Base-by-base conservation (phyloP, 169 alveolate genomes). In the Neospora caninum region DNA sequence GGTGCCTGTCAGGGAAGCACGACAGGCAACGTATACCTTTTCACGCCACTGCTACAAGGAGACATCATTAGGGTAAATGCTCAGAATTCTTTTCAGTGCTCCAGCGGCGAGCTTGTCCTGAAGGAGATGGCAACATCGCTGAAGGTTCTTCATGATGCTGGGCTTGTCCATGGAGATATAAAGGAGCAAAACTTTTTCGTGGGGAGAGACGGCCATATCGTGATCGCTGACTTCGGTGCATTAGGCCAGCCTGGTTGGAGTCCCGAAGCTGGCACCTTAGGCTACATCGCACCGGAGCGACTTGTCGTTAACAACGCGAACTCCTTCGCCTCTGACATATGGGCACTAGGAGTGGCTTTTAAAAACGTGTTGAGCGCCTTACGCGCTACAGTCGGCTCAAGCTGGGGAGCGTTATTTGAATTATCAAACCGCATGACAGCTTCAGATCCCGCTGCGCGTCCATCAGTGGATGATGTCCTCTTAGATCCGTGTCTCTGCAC, bases 141-240 rank as follows among this genome's bases (percentile, higher is more conserved):
- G 27, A 80, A 89, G 88, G 92, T 89, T 29, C 86, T 92, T 67
- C 94, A 92, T 29, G 67, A 42, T 16, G 54, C 73, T 27, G 94
- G 94, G 41, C 83, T 89, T 64, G 91, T 92, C 18, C 94, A 92
- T 58, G 70, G 94, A 0, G 94, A 92, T 67, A 64, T 92, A 29
- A 92, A 92, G 88, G 92, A 83, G 13, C 87, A 83, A 53, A 92
- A 92, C 80, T 92, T 42, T 39, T 83, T 92, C 64, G 94, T 92
- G 29, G 69, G 94, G 22, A 83, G 67, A 25, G 94, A 92, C 31
- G 94, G 94, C 13, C 94, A 92, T 58, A 82, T 89, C 31, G 64
- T 92, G 64, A 58, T 92, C 31, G 94, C 94, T 1, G 94, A 92
- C 58, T 92, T 92, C 41, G 94, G 34, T 64, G 73, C 73, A 9